These are phyloP conservation scores for Amylocystis lapponica DNA, from an alignment of 768 basidiomycete species.

Conservation along the genomic window DNA sequence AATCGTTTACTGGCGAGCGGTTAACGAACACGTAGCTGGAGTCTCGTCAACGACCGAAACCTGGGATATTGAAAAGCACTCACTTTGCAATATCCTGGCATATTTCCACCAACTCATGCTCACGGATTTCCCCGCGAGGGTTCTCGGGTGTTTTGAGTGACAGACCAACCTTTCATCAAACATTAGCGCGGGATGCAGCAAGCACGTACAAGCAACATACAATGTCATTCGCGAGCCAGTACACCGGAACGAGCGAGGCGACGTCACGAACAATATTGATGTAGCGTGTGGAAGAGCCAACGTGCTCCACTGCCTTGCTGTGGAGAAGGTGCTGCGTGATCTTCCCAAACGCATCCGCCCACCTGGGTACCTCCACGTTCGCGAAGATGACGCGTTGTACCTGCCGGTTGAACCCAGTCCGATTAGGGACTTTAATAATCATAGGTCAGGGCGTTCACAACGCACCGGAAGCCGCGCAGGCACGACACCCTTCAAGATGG, in stretches of 20 bases:
- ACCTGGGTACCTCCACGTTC: constrained; percentile 9
- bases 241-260: constrained; percentile 36
- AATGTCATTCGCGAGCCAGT: constrained; percentile 36
- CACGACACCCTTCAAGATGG: background rate
- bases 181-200: background rate
- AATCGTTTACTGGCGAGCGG: constrained; percentile 29
- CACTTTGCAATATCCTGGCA: constrained; percentile 23
- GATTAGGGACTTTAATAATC: too few relatives aligned
- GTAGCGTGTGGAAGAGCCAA: constrained; percentile 24
- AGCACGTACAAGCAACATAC: constrained; percentile 18
- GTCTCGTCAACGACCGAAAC: background rate
- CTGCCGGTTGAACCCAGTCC: too few relatives aligned
- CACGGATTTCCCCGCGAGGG: constrained; percentile 38
- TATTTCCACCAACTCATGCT: constrained; percentile 43
- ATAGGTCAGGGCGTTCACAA: too few relatives aligned
- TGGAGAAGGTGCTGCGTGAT: constrained; percentile 23
- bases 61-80: background rate
- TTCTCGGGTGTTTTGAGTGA: constrained; percentile 41
- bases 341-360: constrained; percentile 19
- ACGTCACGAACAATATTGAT: constrained; percentile 47
- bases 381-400: constrained; percentile 9
- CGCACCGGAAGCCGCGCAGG: constrained; percentile 2
- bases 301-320: constrained; percentile 8
- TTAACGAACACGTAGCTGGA: constrained; percentile 24
- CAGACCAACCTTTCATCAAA: constrained; percentile 36